Percentiles rank a stretch among this genome's conserved stretches.
These are phyloP conservation scores for Zasmidium cellare DNA, from an alignment of 2,329 filamentous ascomycete genomes.

Conservation along the genomic window DNA sequence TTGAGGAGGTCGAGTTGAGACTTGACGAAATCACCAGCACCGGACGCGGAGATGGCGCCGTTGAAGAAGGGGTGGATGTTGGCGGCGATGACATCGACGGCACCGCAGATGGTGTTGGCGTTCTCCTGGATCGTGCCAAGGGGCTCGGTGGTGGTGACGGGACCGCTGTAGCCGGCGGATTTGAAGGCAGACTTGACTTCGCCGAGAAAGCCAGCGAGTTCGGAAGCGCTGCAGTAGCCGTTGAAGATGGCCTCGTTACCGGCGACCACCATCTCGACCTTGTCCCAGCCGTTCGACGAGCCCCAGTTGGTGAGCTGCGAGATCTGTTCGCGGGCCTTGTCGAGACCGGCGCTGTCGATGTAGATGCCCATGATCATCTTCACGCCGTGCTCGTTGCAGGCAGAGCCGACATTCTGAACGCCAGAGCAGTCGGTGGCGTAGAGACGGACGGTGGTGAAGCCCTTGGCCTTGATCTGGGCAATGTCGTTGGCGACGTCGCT, in stretches of 20 bases:
- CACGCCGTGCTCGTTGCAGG: slow-evolving; percentile 65
- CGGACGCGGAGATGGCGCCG: slow-evolving; percentile 58
- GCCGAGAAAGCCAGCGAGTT: slow-evolving; percentile 71
- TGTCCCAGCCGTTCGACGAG: slow-evolving; percentile 64
- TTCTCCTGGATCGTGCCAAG: slow-evolving; percentile 72
- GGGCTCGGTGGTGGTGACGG: slow-evolving; percentile 83
- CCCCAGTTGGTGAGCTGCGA: slow-evolving; percentile 72
- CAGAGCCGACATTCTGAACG: slow-evolving; percentile 71
- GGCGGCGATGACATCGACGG: slow-evolving; percentile 75
- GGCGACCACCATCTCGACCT: slow-evolving; percentile 78
- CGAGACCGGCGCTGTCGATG: slow-evolving; percentile 65
- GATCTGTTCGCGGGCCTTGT: slow-evolving; percentile 66
- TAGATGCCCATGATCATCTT: slow-evolving; percentile 87
- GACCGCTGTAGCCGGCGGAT: slow-evolving; percentile 61
- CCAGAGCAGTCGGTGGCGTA: slow-evolving; percentile 92
- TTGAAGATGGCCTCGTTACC: slow-evolving; percentile 91
- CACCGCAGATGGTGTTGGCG: slow-evolving; percentile 64
- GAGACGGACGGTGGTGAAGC: slow-evolving; percentile 70
- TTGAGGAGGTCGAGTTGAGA: slow-evolving; percentile 71
- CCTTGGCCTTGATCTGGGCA: slow-evolving; percentile 43
- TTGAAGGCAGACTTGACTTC: slow-evolving; percentile 64
- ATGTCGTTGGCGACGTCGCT: slow-evolving; percentile 43
- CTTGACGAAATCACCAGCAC: slow-evolving; percentile 75
- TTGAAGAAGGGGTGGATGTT: slow-evolving; percentile 98
- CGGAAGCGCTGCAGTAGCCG: slow-evolving; percentile 61